phyloP scores from a whole-genome alignment of 73 alveolate genomes.

The Paramecium sexaurelia region DNA sequence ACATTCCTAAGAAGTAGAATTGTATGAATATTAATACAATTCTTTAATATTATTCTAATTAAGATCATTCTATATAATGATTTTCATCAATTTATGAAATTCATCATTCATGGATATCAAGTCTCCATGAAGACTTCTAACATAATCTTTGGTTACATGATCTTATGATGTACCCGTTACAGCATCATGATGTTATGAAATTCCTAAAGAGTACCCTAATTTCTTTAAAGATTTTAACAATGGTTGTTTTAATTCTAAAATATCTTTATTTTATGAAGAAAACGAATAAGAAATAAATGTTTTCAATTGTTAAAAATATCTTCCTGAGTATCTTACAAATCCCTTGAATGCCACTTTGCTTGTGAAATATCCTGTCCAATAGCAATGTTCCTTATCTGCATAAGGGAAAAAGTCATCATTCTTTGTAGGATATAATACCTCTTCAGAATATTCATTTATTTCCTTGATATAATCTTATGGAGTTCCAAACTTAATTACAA shows the following conservation, averaged over 20 bases:
- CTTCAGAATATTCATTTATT: conserved; percentile 49
- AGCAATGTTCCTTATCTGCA: conserved; percentile 74
- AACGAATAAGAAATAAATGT: conserved; percentile 20
- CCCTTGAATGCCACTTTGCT: conserved; percentile 87
- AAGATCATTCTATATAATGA: not conserved
- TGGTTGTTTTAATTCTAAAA: not conserved
- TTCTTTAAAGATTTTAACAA: not conserved
- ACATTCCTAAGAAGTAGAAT: conserved; percentile 5
- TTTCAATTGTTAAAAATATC: conserved; percentile 47
- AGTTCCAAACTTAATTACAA: conserved; percentile 75
- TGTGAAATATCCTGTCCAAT: conserved; percentile 97
- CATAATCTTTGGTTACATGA: conserved; percentile 84
- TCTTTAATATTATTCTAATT: not conserved
- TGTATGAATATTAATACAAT: not conserved
- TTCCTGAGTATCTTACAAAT: conserved; percentile 76
- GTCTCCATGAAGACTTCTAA: conserved; percentile 8
- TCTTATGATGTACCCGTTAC: conserved; percentile 91
- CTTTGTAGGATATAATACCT: conserved; percentile 72
- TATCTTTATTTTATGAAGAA: not conserved
- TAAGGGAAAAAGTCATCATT: conserved; percentile 88
- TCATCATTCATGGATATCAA: not conserved
- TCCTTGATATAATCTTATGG: conserved; percentile 76
- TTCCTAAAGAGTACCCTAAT: conserved; percentile 55
- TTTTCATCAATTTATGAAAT: not conserved
- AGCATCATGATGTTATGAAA: conserved; percentile 87